These are phyloP conservation scores for Macaranga tanarius DNA, from an alignment of 441 rosid genomes.

Conservation along the genomic window DNA sequence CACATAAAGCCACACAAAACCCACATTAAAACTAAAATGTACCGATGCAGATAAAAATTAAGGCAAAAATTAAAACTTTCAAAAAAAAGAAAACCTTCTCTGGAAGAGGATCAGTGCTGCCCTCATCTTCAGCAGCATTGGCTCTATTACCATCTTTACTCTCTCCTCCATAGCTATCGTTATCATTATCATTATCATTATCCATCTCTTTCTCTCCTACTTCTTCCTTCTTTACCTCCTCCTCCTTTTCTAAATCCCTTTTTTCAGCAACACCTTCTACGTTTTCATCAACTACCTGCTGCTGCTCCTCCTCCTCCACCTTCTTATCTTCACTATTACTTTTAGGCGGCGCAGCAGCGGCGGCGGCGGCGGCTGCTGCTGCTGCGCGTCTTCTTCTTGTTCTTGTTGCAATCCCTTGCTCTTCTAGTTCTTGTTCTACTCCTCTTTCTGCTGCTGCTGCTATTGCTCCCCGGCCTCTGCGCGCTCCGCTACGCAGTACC, in stretches of 20 bases:
- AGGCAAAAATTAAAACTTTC: neutral
- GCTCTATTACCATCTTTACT: conserved; percentile 41
- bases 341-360: conserved; percentile 1
- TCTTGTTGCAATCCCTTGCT: conserved; percentile 52
- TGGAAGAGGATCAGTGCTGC: conserved; percentile 52
- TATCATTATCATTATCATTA: conserved; percentile 23
- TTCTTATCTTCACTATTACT: neutral
- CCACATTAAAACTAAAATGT: neutral
- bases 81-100: conserved; percentile 44
- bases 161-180: conserved; percentile 31
- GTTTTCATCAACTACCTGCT: conserved; percentile 41
- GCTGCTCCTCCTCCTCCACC: conserved; percentile 24
- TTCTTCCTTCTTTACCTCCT: conserved; percentile 9
- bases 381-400: conserved; percentile 28
- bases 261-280: conserved; percentile 25
- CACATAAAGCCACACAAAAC: neutral
- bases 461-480: conserved; percentile 49
- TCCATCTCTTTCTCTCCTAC: conserved; percentile 29
- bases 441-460: conserved; percentile 26
- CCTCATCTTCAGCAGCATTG: conserved; percentile 59
- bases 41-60: neutral
- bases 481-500: conserved; percentile 57
- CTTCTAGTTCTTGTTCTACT: conserved; percentile 36
- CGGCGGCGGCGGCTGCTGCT: conserved; percentile 23
- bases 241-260: neutral